These are phyloP conservation scores for Boletus fagicola DNA, from an alignment of 768 basidiomycete genomes.

Conservation along the genomic window DNA sequence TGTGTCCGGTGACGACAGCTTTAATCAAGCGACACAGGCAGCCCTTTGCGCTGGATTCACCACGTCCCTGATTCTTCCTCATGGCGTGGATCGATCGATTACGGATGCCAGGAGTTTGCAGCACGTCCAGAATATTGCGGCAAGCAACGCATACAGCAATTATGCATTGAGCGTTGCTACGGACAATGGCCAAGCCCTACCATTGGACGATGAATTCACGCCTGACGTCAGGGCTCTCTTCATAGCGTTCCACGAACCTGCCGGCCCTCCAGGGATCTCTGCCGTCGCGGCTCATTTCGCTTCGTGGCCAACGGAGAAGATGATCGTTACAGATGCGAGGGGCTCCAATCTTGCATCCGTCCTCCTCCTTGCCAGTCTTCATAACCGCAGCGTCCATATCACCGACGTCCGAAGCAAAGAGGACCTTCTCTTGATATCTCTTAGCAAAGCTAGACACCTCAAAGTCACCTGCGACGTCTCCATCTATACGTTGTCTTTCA, in stretches of 20 bases:
- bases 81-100: conserved; percentile 60
- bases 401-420: conserved; percentile 85
- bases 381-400: conserved; percentile 85
- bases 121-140: conserved; percentile 61
- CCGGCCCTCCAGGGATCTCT: conserved; percentile 57
- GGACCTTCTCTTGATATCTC: conserved; percentile 84
- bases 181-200: conserved; percentile 59
- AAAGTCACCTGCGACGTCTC: conserved; percentile 97
- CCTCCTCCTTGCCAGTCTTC: conserved; percentile 88
- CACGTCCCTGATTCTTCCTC: conserved; percentile 73
- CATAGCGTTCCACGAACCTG: conserved; percentile 65
- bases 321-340: conserved; percentile 92
- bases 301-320: conserved; percentile 86
- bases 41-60: conserved; percentile 91
- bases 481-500: conserved; percentile 89
- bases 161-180: conserved; percentile 82
- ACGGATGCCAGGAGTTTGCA: conserved; percentile 68
- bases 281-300: conserved; percentile 84
- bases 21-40: conserved; percentile 70
- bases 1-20: conserved; percentile 49
- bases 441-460: conserved; percentile 92
- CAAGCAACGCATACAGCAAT: conserved; percentile 75
- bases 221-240: conserved; percentile 84
- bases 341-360: conserved; percentile 91
- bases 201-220: conserved; percentile 69